These are phyloP conservation scores for Aspergillus chevalieri DNA, from an alignment of 2,329 filamentous ascomycete genomes.

Conservation along the genomic window DNA sequence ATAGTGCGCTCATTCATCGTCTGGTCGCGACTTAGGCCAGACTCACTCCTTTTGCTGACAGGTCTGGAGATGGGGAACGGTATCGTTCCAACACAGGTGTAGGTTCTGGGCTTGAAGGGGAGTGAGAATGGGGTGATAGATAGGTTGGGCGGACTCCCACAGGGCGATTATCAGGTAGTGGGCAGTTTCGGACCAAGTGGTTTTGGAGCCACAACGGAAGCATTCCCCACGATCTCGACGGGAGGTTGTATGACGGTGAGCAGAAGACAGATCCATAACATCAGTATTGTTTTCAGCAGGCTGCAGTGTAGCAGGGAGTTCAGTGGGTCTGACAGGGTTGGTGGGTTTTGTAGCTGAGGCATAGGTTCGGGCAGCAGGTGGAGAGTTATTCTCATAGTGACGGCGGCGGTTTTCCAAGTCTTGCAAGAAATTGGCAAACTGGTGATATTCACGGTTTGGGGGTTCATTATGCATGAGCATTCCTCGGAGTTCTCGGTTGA, in stretches of 20 bases:
- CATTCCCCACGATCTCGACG: too few species aligned
- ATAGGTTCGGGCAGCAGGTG: background rate
- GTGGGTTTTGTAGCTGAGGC: background rate
- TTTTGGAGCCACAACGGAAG: too few species aligned
- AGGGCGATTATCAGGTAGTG: too few species aligned
- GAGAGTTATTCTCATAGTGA: background rate
- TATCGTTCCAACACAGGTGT: background rate
- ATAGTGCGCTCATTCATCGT: background rate
- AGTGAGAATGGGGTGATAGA: background rate
- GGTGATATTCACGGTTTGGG: background rate
- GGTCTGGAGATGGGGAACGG: background rate
- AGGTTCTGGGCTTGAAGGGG: background rate
- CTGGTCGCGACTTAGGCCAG: background rate
- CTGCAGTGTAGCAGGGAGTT: background rate
- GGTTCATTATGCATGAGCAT: background rate
- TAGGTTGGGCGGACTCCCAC: background rate
- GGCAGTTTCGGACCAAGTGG: too few species aligned
- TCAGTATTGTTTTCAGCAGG: too few species aligned
- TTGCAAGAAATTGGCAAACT: background rate
- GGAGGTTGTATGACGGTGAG: too few species aligned
- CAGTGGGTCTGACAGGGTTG: background rate
- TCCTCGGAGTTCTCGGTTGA: background rate
- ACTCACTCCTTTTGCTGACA: background rate
- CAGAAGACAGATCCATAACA: too few species aligned
- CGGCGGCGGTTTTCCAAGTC: background rate